These are phyloP conservation scores for Fusarium brevicatenulatum DNA, from an alignment of 2,329 filamentous ascomycete genomes.

Conservation along the genomic window DNA sequence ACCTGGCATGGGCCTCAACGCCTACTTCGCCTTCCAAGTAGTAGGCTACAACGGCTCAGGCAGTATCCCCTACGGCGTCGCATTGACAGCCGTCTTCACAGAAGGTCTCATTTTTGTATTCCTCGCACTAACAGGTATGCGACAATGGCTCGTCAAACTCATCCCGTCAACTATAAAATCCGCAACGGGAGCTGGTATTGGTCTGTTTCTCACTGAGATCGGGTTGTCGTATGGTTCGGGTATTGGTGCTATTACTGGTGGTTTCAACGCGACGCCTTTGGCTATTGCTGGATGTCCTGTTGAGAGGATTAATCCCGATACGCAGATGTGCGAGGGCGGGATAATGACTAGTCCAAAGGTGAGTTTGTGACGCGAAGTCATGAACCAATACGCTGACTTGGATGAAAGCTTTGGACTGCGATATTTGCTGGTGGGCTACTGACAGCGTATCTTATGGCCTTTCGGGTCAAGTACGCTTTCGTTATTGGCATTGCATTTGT, in stretches of 20 bases:
- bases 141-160: slow-evolving; percentile 83
- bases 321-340: slow-evolving; percentile 34
- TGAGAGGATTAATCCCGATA: slow-evolving; percentile 22
- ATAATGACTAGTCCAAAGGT: slow-evolving; percentile 38
- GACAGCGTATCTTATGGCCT: slow-evolving; percentile 80
- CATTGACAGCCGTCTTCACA: slow-evolving; percentile 82
- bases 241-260: slow-evolving; percentile 78
- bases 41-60: slow-evolving; percentile 80
- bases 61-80: slow-evolving; percentile 74
- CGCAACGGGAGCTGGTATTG: slow-evolving; percentile 82
- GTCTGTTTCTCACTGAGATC: slow-evolving; percentile 77
- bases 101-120: slow-evolving; percentile 83
- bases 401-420: slow-evolving; percentile 72
- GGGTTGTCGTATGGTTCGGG: slow-evolving; percentile 79
- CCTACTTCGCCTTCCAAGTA: slow-evolving; percentile 76
- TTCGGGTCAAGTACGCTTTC: slow-evolving; percentile 82
- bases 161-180: slow-evolving; percentile 84
- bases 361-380: accelerated
- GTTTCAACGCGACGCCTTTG: slow-evolving; percentile 67
- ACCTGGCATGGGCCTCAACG: slow-evolving; percentile 69
- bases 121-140: slow-evolving; percentile 79
- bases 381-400: background rate
- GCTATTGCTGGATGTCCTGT: slow-evolving; percentile 73
- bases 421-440: slow-evolving; percentile 82
- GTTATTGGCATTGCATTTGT: slow-evolving; percentile 81